phyloP scores from a whole-genome alignment of 495 filamentous ascomycete species.

The Aspergillus biplanus region DNA sequence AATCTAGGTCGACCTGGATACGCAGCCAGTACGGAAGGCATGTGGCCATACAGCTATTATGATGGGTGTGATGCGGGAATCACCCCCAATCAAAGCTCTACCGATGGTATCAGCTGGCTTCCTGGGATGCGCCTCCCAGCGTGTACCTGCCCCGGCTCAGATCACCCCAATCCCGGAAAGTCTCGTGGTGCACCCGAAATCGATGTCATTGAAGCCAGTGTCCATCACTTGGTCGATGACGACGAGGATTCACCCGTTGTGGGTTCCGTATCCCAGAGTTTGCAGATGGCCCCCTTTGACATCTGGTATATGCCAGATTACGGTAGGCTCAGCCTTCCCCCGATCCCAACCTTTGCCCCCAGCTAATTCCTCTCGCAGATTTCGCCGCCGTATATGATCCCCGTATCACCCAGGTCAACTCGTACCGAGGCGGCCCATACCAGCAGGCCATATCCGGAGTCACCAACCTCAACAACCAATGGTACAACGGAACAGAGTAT shows the following conservation, averaged over 20 bases:
- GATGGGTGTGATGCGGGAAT: conserved; percentile 75
- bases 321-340: conserved; percentile 37
- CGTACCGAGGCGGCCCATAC: conserved; percentile 67
- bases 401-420: conserved; percentile 63
- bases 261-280: conserved; percentile 71
- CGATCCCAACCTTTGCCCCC: too few species aligned
- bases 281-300: conserved; percentile 76
- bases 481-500: conserved; percentile 75
- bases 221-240: conserved; percentile 52
- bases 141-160: conserved; percentile 66
- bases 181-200: conserved; percentile 77
- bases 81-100: conserved; percentile 73
- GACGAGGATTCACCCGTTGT: conserved; percentile 44
- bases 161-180: conserved; percentile 72
- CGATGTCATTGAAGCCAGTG: conserved; percentile 74
- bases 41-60: conserved; percentile 80
- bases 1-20: conserved; percentile 74
- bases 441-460: conserved; percentile 77
- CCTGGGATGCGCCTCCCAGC: conserved; percentile 77
- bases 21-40: conserved; percentile 70
- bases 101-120: conserved; percentile 68
- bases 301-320: conserved; percentile 77
- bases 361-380: conserved; percentile 30
- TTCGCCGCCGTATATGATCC: conserved; percentile 67
- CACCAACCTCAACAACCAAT: conserved; percentile 71